Evolutionary conservation across 225 moss, liverwort and hornwort species (phyloP), one percentile per base, ranked within the genome.

Genomic region (Sphagnum tenellum): DNA sequence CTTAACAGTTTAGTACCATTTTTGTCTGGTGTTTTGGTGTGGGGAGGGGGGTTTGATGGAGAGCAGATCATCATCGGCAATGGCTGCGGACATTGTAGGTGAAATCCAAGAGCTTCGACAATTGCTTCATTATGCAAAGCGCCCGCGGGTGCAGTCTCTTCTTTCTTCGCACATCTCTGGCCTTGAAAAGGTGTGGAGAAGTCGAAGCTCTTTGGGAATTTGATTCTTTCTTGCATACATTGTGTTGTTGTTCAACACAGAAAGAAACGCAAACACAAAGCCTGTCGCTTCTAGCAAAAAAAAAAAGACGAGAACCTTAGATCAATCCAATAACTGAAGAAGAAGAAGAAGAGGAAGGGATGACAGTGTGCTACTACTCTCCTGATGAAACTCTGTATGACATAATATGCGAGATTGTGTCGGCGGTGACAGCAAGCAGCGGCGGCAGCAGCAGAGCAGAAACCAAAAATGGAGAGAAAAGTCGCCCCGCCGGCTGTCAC

Each of bases 61-160:
- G 29, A 29, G 29, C 29, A 29, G 29, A 29, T 29, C 29, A 29
- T 29, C 29, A 29, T 29, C 29, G 29, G 51, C 47, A 48, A 84
- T 80, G 84, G 77, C 80, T 4, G 70, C 66, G 55, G 75, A 73
- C 47, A 72, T 75, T 56, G 57, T 57, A 13, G 77, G 73, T 29
- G 84, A 84, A 55, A 45, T 84, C 52, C 53, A 50, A 60, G 84
- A 84, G 80, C 73, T 84, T 65, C 80, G 72, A 7, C 64, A 63
- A 49, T 64, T 84, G 54, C 80, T 81, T 61, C 55, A 46, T 50
- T 68, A 66, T 46, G 80, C 84, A 8, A 78, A 73, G 56, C 75
- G 78, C 58, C 73, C 78, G 3, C 75, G 73, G 49, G 75, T 84
- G 51, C 84, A 73, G 73, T 29, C 71, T 12, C 52, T 84, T 4